A percentile compares a stretch with the other conserved stretches of the same genome.
Conservation (phyloP, 2,329 filamentous ascomycete species). For the Fusarium caatingaense region DNA sequence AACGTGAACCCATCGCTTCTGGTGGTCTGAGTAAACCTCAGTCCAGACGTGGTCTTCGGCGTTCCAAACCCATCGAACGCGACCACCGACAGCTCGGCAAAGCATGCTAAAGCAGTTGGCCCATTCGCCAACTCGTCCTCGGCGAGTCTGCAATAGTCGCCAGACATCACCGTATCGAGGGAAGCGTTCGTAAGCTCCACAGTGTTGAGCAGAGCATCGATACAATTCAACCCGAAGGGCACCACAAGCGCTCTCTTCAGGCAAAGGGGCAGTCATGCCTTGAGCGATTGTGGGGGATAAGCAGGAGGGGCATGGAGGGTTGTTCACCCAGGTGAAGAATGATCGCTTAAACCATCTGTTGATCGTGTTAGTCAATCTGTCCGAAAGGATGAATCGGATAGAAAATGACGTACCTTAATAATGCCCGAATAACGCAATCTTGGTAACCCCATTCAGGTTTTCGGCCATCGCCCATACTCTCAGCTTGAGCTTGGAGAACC, state of each 20-base stretch:
- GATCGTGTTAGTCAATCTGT: conserved; percentile 31
- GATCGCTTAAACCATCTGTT: conserved; percentile 87
- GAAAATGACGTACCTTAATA: conserved; percentile 74
- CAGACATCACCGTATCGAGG: conserved; percentile 96
- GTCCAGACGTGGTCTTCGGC: conserved; percentile 98
- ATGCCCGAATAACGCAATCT: conserved; percentile 91
- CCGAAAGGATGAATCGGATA: not conserved
- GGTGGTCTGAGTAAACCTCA: conserved; percentile 94
- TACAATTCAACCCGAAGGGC: conserved; percentile 91
- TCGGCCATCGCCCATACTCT: conserved; percentile 82
- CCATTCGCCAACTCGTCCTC: conserved; percentile 94
- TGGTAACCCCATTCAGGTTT: conserved; percentile 96
- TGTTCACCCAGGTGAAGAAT: conserved; percentile 98
- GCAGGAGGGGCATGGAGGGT: conserved; percentile 86
- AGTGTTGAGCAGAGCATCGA: conserved; percentile 80
- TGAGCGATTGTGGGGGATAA: conserved; percentile 83
- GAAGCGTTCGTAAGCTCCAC: conserved; percentile 86
- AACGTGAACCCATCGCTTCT: conserved; percentile 95
- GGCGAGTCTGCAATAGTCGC: conserved; percentile 85
- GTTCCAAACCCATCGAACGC: conserved; percentile 98
- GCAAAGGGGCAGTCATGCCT: conserved; percentile 85
- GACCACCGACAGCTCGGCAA: conserved; percentile 88
- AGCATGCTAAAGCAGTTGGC: conserved; percentile 99
- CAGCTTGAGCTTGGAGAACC: conserved; percentile 86
- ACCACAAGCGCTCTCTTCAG: conserved; percentile 89